Conservation (phyloP, 2,329 filamentous ascomycete genomes). For the Trichoderma sp. region DNA sequence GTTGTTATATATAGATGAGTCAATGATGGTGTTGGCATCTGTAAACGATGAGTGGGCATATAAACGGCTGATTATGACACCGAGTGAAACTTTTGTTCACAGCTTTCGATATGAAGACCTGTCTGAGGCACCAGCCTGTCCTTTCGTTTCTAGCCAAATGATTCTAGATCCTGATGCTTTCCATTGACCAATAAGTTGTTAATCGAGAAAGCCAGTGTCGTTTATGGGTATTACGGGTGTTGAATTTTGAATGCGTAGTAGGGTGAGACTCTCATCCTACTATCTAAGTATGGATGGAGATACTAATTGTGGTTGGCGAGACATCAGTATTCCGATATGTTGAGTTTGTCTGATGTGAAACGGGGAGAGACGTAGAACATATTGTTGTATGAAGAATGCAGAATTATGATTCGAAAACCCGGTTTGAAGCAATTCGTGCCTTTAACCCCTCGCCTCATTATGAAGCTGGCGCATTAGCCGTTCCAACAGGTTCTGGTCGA, state of each 20-base stretch:
- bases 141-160: neutral
- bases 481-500: constrained; percentile 81
- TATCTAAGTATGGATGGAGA: neutral
- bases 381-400: neutral
- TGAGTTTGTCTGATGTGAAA: neutral
- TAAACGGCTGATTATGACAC: neutral
- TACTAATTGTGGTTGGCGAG: neutral
- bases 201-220: neutral
- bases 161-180: neutral
- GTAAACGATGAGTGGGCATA: neutral
- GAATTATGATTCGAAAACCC: neutral
- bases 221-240: neutral
- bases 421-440: neutral
- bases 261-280: no score
- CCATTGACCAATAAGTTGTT: neutral
- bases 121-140: neutral
- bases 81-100: neutral
- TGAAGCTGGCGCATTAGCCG: constrained; percentile 38
- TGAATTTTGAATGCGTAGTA: neutral
- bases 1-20: neutral
- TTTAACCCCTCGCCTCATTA: neutral
- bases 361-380: neutral
- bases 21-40: neutral
- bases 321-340: neutral
- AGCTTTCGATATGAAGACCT: neutral